Base-by-base conservation (phyloP, 768 basidiomycete species). In the Mycena kentingensis region DNA sequence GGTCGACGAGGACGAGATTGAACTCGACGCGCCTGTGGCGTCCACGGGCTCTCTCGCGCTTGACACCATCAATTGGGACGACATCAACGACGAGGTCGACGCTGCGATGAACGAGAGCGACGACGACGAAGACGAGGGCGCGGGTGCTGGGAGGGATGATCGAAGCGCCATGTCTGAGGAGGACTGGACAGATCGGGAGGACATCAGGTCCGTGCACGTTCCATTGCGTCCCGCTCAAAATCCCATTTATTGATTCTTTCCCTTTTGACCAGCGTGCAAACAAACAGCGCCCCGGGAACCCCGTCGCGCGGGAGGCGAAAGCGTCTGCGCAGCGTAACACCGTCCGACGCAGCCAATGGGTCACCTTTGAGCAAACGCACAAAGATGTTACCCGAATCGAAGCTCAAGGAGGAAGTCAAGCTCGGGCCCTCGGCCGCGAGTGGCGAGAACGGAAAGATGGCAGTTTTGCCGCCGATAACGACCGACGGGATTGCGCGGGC, bases 31-130 rank as follows among this genome's bases (percentile, higher is more conserved):
- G 22, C 46, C 51, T 3, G 24, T 21, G 3, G 21, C 39, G 26
- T 29, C 48, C 21, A 21, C 22, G 8, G 46, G 46, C 4, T n/a
- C 34, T 27, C 68, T 87, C 41, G 80, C 80, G 65, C 73, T 85
- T 51, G 77, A 71, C 52, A 82, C 82, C 39, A 84, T 91, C 50
- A 79, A 92, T 65, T 93, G 91, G 87, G 82, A 84, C 60, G 86
- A 85, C 60, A 86, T 91, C 60, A 89, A 90, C 64, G 82, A 87
- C 53, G 94, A 95, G 64, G 86, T 94, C 29, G 90, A 93, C 55
- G 92, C 86, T 36, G 87, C 89, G 32, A 83, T 94, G 82, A 86
- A 84, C 56, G 88, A 90, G 74, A 85, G 84, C 57, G 84, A 88
- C 54, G 85, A 87, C 47, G 82, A 82, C 26, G 79, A 80, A 10